These are phyloP conservation scores for Pleomassaria siparia DNA, from an alignment of 2,329 filamentous ascomycete genomes.

Conservation along the genomic window DNA sequence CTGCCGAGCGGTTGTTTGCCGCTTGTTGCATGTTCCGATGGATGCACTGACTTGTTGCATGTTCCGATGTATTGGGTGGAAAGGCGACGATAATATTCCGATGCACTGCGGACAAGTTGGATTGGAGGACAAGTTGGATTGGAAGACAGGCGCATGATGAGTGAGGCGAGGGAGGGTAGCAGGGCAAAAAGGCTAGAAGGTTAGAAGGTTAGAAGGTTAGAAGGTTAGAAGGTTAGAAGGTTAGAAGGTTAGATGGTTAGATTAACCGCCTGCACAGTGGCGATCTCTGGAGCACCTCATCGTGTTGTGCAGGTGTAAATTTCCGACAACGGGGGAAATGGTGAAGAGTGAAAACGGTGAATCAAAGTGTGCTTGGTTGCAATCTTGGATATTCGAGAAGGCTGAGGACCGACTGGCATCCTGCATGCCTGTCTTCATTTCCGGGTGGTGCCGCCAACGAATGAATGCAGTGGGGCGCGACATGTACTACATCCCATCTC, in stretches of 20 bases:
- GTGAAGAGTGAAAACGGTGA: too few species aligned
- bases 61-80: too few species aligned
- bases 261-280: slow-evolving; percentile 13
- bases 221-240: too few species aligned
- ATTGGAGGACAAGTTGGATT: slow-evolving; percentile 7
- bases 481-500: too few species aligned
- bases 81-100: too few species aligned
- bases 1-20: neutral
- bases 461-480: too few species aligned
- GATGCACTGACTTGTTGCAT: too few species aligned
- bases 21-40: slow-evolving; percentile 1
- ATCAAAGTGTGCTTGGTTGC: slow-evolving; percentile 15
- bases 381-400: slow-evolving; percentile 28
- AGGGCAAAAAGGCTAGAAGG: neutral
- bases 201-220: too few species aligned
- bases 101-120: neutral
- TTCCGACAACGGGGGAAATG: slow-evolving; percentile 12
- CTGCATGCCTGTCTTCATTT: slow-evolving; percentile 25
- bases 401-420: slow-evolving; percentile 16
- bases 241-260: too few species aligned
- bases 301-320: slow-evolving; percentile 8
- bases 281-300: slow-evolving; percentile 3
- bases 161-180: too few species aligned
- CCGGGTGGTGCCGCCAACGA: slow-evolving; percentile 18
- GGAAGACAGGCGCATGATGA: slow-evolving; percentile 16